phyloP scores from a whole-genome alignment of 1,139 yeast species.

The Candida sp. region DNA sequence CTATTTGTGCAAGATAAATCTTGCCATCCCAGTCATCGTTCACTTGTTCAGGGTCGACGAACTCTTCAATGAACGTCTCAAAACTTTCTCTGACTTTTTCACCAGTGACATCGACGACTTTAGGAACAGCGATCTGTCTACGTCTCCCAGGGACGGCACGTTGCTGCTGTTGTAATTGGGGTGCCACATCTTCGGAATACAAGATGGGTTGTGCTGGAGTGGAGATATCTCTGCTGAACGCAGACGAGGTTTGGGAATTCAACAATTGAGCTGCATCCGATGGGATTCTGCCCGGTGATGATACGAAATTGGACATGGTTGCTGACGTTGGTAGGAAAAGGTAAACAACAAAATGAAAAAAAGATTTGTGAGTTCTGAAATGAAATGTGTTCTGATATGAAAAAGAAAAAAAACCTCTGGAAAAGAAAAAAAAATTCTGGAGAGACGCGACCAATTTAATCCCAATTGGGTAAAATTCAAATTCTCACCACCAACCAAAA shows the following conservation, averaged over 20 bases:
- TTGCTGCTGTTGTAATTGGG: slow-evolving; percentile 16
- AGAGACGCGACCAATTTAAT: slow-evolving; percentile 23
- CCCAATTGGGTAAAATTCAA: slow-evolving; percentile 26
- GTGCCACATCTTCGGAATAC: slow-evolving; percentile 12
- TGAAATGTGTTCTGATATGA: background rate
- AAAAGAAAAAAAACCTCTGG: background rate
- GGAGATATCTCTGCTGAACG: slow-evolving; percentile 38
- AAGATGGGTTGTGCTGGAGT: slow-evolving; percentile 17
- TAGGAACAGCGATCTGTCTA: slow-evolving; percentile 73
- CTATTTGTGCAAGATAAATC: slow-evolving; percentile 79
- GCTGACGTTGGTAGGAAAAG: background rate
- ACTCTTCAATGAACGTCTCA: slow-evolving; percentile 81
- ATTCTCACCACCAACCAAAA: background rate
- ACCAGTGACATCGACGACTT: slow-evolving; percentile 90
- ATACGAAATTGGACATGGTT: slow-evolving; percentile 47
- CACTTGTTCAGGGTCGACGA: slow-evolving; percentile 41
- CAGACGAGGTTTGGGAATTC: slow-evolving; percentile 49
- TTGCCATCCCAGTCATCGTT: slow-evolving; percentile 53
- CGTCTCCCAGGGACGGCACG: slow-evolving; percentile 41
- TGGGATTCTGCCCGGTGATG: slow-evolving; percentile 50
- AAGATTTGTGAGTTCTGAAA: background rate
- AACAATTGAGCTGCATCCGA: slow-evolving; percentile 51
- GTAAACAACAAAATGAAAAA: background rate
- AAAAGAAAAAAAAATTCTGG: slow-evolving; percentile 1
- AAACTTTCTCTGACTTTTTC: slow-evolving; percentile 93